Evolutionary conservation across 768 basidiomycete genomes (phyloP), one percentile per base, ranked within the genome.

Genomic region (Steccherinum ochraceum): DNA sequence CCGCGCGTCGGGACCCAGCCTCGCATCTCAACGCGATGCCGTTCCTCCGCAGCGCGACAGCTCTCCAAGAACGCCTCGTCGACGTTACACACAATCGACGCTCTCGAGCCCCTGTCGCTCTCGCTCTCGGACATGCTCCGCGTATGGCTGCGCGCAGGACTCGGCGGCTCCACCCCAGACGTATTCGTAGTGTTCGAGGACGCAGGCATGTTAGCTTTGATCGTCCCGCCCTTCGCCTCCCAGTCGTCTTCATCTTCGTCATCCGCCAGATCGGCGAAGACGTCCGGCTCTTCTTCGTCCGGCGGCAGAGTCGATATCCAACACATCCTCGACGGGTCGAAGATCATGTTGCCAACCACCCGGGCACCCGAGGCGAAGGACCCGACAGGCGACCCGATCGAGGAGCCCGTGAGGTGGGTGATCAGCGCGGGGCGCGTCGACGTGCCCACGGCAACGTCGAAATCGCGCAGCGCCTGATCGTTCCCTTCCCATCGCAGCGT

Each of bases 301-400:
- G 87, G 84, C 4, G 84, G 77, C 39, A 91, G 67, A 52, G 83
- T 83, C 50, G 90, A 89, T 68, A 98, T 79, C 93, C 93, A 97
- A 63, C 92, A 90, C 93, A 97, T 97, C 21, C 83, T 83, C 40
- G 80, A 62, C 1, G 96, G 94, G 69, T 99, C 94, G 62, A 99
- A 98, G 30, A 92, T 82, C 95, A 99, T 99, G 73, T 93, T 92
- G 42, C 96, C 96, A 18, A 97, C 95, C 66, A 93, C 84, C 52
- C 91, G 82, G 30, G 91, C 86, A 46, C 89, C 88, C 49, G 83
- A 76, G 25, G 83, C 76, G 61, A 88, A 81, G 24, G 86, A 80
- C 42, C 84, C 79, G 24, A 83, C 78, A 26, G 87, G 89, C 12
- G 88, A 89, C 39, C 86, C 86, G 20, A 89, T 77, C 1, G 86